Base-by-base conservation (phyloP, 1,284 basidiomycete species). In the Sanghuangporus sanghuang region DNA sequence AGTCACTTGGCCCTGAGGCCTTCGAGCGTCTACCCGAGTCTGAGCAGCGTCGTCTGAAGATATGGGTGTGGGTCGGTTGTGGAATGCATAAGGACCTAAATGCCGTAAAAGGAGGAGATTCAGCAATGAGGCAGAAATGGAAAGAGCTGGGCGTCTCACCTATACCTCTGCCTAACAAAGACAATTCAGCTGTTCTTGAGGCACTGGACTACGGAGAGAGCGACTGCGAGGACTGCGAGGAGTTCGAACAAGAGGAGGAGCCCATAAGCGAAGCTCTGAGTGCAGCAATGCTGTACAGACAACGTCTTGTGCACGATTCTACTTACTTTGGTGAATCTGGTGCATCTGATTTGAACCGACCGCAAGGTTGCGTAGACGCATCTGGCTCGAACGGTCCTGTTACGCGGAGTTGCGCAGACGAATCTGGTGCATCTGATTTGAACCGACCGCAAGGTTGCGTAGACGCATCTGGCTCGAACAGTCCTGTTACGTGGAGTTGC, bases 71-170 rank as follows among this genome's bases (percentile, higher is more conserved):
- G 59, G 62, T 53, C 3, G 71, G 70, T 3, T 73, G 70, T 42
- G 67, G 61, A 32, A 72, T 72, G 71, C 71, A 73, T 48, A 72
- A 73, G 46, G 71, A 71, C n/a, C 49, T 69, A 59, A 73, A 73
- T 62, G 64, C 66, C 16, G 66, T 68, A 50, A 69, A 71, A 52
- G 70, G 69, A 35, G 66, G 68, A 18, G 55, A 66, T 42, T 58
- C 48, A 5, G 58, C 48, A 4, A 27, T 49, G 38, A 36, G 59
- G 23, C 14, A 21, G 35, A 23, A 16, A 8, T 52, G 58, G 49
- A 39, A 48, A 36, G 23, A 38, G 12, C 27, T 60, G 6, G 46
- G 35, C 8, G 21, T 18, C 48, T 54, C 57, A 6, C 58, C 58
- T 52, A n/a, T 49, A 16, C 21, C 12, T 11, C 58, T 60, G 7